Evolutionary conservation across 2,329 filamentous ascomycete species (phyloP).

Genomic region (Xylaria sp.): DNA sequence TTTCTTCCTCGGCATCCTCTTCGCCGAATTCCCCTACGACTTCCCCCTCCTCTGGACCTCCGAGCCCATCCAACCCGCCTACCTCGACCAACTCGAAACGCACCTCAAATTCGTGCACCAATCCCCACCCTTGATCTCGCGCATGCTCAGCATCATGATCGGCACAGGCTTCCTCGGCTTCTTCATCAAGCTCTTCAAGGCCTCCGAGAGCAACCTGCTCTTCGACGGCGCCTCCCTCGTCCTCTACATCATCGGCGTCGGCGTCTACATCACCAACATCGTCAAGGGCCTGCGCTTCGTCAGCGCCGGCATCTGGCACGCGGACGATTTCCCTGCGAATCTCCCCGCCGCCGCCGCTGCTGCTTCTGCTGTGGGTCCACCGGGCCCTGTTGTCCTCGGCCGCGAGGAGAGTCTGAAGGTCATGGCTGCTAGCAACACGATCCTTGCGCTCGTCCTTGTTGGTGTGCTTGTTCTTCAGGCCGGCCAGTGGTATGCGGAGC

Average conservation of each 20-base stretch:
- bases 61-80: constrained; percentile 56
- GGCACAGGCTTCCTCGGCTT: constrained; percentile 82
- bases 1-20: constrained; percentile 98
- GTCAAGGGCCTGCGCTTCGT: constrained; percentile 89
- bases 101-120: constrained; percentile 90
- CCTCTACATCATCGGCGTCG: constrained; percentile 78
- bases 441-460: constrained; percentile 84
- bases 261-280: constrained; percentile 93
- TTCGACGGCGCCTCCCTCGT: constrained; percentile 82
- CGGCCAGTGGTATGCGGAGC: constrained; percentile 97
- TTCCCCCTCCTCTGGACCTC: constrained; percentile 81
- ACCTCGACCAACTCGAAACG: constrained; percentile 79
- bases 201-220: constrained; percentile 88
- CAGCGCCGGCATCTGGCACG: constrained; percentile 59
- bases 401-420: constrained; percentile 89
- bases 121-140: constrained; percentile 83
- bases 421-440: constrained; percentile 90
- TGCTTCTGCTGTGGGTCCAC: constrained; percentile 21
- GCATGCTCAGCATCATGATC: constrained; percentile 91
- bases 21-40: constrained; percentile 94
- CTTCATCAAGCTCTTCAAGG: constrained; percentile 89
- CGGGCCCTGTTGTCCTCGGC: constrained; percentile 61
- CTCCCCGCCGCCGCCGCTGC: constrained; percentile 26
- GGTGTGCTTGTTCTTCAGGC: constrained; percentile 91
- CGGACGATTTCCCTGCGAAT: constrained; percentile 29